phyloP scores from a whole-genome alignment of 768 basidiomycete genomes.

The Ramaria sp. region DNA sequence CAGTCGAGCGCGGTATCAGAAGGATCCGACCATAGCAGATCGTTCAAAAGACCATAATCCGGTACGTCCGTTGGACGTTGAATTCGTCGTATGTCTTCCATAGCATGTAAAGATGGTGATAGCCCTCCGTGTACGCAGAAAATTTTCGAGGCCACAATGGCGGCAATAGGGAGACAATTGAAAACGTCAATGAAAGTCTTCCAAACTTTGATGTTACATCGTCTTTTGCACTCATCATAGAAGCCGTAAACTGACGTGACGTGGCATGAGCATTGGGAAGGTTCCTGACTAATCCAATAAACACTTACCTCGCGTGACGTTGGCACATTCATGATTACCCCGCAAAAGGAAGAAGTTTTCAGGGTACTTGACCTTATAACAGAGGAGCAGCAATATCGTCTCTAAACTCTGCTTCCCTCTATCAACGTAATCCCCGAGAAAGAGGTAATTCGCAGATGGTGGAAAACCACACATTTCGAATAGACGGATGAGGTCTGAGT shows the following conservation, averaged over 20 bases:
- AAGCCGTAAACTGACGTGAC: conserved; percentile 80
- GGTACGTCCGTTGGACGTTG: conserved; percentile 97
- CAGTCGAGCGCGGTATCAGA: conserved; percentile 96
- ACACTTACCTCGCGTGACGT: conserved; percentile 87
- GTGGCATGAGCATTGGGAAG: conserved; percentile 9
- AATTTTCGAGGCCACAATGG: conserved; percentile 97
- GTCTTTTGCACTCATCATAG: conserved; percentile 99
- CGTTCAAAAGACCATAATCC: conserved; percentile 94
- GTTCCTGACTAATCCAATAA: conserved; percentile 7
- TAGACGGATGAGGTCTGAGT: conserved; percentile 93
- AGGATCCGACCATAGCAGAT: conserved; percentile 96
- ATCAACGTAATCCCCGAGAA: conserved; percentile 98
- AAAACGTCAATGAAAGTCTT: conserved; percentile 99
- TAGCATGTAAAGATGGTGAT: conserved; percentile 82
- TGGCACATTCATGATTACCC: conserved; percentile 99
- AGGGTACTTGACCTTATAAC: conserved; percentile 99
- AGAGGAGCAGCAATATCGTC: conserved; percentile 90
- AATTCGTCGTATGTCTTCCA: conserved; percentile 99
- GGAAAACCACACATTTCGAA: conserved; percentile 99
- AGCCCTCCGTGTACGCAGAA: conserved; percentile 98
- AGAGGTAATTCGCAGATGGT: conserved; percentile 93
- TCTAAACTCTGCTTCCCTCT: conserved; percentile 97
- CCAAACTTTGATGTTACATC: conserved; percentile 99
- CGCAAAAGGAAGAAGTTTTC: conserved; percentile 98
- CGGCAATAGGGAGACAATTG: conserved; percentile 97